Evolutionary conservation across 2,329 filamentous ascomycete species (phyloP), one percentile per base, ranked within the genome.

Genomic region (Exophiala oligosperma): DNA sequence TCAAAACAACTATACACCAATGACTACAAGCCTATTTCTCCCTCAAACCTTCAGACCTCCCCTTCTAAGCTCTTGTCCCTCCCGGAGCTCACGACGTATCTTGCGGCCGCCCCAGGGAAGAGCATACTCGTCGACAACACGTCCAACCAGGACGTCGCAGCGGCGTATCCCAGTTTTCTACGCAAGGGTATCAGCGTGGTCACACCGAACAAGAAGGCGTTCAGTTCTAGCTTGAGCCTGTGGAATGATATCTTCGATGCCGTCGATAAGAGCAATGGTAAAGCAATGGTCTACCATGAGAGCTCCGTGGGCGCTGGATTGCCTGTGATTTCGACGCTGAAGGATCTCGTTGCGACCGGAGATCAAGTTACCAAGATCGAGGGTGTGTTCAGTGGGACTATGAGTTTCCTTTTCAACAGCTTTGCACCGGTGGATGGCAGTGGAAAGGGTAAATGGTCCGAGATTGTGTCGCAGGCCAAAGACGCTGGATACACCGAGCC

Each of bases 151-250:
- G 87, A 89, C 64, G 82, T 99, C 29, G 94, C 93, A 49, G 84
- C 90, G 61, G 77, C 84, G 29, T 99, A 99, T 75, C 92, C 94
- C 1, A 74, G 83, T 48, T 90, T 96, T 74, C 79, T 99, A 61
- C 82, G 84, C 69, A 84, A 86, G 63, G 93, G 92, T 11, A 87
- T 99, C 74, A 93, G 86, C 74, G 86, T 99, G 68, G 91, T 97
- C 28, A 99, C 94, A 0, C 92, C 94, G 44, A 99, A 97, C 82
- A 99, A 99, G 81, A 99, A 99, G 77, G 93, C 90, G 12, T 99
- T 99, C 77, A 95, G 91, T 0, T 87, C 89, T 57, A 86, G 84
- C 47, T 86, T 90, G 69, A 80, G 85, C 67, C 79, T 96, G 56
- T 99, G 93, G 92, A 84, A 90, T 69, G 85, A 89, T 63, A 97